Evolutionary conservation across 768 basidiomycete genomes (phyloP), one percentile per base, ranked within the genome.

Genomic region (Mycena haematopus): DNA sequence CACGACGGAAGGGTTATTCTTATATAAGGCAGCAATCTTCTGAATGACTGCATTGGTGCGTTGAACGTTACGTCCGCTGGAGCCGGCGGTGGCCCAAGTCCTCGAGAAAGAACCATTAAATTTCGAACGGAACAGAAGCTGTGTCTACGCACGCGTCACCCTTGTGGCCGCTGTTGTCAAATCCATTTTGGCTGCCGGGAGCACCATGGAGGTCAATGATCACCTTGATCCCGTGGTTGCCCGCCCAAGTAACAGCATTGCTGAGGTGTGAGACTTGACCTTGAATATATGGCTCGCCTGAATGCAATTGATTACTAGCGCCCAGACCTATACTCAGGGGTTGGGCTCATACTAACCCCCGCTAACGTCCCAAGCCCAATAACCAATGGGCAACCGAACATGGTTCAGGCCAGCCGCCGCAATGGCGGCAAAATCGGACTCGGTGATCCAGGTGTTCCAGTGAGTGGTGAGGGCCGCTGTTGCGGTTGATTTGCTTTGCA

Each of bases 111-210:
- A 21, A 62, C 40, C 46, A 54, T 62, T 56, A 27, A 40, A 33
- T 59, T 67, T 22, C n/a, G 42, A 42, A 42, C n/a, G 22, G 38
- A 15, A 29, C 25, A 1, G 36, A 61, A 21, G 21, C 21, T 19
- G 58, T 51, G 3, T 15, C n/a, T 8, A 75, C 81, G 67, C 58
- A 83, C 73, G 92, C 11, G 79, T 58, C 62, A 86, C 72, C 61
- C 74, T n/a, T 83, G 52, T 87, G 89, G 22, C 92, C 92, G 49
- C 91, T 93, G 68, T 94, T 94, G 69, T 94, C 92, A 68, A 85
- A 94, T 22, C 92, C 91, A 65, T 93, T 92, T 74, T 95, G 91
- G 72, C 89, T 91, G 17, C 94, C 94, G 0, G 94, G 92, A 29
- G 92, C 60, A 73, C 86, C 86, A 65, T 89, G 87, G 1, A 92